phyloP scores from a whole-genome alignment of 2,329 filamentous ascomycete genomes.

The Fusarium kyushuense region DNA sequence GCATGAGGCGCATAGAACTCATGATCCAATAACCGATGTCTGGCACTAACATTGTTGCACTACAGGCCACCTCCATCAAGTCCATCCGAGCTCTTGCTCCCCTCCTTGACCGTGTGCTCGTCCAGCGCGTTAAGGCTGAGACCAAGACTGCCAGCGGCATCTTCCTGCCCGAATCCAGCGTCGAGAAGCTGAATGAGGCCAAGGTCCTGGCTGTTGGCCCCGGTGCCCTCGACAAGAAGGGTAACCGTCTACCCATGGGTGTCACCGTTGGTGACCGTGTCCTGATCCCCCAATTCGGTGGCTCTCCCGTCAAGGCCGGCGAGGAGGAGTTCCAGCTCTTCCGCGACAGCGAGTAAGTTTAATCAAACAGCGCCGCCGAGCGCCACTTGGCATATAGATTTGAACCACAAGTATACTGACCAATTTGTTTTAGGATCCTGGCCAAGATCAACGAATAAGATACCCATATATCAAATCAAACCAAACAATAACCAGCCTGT shows the following conservation, averaged over 20 bases:
- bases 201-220: slow-evolving; percentile 96
- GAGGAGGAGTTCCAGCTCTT: slow-evolving; percentile 97
- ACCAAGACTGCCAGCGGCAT: slow-evolving; percentile 96
- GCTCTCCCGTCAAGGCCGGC: slow-evolving; percentile 94
- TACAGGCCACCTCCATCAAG: slow-evolving; percentile 80
- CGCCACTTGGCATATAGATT: neutral
- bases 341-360: slow-evolving; percentile 95
- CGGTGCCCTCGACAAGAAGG: slow-evolving; percentile 86
- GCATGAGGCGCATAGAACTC: slow-evolving; percentile 7
- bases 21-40: neutral
- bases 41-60: slow-evolving; percentile 14
- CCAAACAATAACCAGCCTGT: slow-evolving; percentile 45
- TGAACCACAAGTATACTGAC: slow-evolving; percentile 25
- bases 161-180: slow-evolving; percentile 95
- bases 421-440: slow-evolving; percentile 74
- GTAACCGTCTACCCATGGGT: slow-evolving; percentile 86
- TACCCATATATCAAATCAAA: slow-evolving; percentile 38
- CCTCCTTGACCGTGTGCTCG: slow-evolving; percentile 96
- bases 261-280: slow-evolving; percentile 90
- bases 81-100: slow-evolving; percentile 95
- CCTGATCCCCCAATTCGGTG: slow-evolving; percentile 96
- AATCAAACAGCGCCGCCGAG: neutral
- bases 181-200: slow-evolving; percentile 98
- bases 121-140: slow-evolving; percentile 98
- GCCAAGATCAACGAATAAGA: slow-evolving; percentile 97